Evolutionary conservation across 257 asterid genomes (phyloP).

Genomic region (Rhazya stricta): DNA sequence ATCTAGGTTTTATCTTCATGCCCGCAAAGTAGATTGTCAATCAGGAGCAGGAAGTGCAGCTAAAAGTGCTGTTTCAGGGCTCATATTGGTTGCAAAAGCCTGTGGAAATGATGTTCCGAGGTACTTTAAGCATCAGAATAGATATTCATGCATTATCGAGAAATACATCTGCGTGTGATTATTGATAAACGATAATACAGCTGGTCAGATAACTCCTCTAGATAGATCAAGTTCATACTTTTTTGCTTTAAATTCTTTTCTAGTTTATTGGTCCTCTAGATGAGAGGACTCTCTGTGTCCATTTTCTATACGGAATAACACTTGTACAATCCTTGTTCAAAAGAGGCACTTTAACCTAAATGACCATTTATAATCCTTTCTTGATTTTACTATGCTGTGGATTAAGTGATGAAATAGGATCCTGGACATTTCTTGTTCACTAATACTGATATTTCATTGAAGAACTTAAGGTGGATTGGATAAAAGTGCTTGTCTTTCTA

Average conservation of each 20-base stretch:
- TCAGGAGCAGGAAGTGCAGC: conserved; percentile 53
- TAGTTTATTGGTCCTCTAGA: background rate
- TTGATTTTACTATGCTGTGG: background rate
- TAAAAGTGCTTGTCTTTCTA: background rate
- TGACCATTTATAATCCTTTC: background rate
- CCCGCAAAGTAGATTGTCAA: conserved; percentile 42
- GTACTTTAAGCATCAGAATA: conserved; percentile 27
- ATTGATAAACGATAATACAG: background rate
- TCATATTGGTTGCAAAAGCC: conserved; percentile 68
- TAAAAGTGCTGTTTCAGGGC: conserved; percentile 64
- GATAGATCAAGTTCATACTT: background rate
- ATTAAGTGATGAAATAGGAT: background rate
- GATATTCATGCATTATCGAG: background rate
- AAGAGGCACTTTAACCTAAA: background rate
- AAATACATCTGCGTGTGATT: background rate
- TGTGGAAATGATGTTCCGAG: conserved; percentile 88
- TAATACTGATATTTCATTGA: background rate
- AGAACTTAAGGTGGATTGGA: background rate
- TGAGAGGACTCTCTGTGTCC: background rate
- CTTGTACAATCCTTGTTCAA: too few relatives aligned
- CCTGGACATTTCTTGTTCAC: background rate
- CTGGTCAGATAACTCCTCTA: background rate
- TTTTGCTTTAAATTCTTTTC: background rate
- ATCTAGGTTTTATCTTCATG: conserved; percentile 69
- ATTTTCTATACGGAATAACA: too few relatives aligned